Evolutionary conservation across 345 rosid genomes (phyloP).

Genomic region (Gossypium sturtianum): DNA sequence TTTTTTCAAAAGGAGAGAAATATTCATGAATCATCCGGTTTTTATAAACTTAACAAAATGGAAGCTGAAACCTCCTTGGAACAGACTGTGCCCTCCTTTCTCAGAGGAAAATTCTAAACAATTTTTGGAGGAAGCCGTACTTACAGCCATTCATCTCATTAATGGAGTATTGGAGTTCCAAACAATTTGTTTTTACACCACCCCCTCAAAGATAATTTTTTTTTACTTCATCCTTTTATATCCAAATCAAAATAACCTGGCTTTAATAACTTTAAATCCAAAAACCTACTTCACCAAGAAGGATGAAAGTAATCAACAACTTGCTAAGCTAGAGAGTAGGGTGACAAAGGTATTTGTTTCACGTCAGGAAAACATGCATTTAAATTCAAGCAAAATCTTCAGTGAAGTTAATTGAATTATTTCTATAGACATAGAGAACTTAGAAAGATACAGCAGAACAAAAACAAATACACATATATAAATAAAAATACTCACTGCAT

Average conservation of each 20-base stretch:
- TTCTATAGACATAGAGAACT: not conserved
- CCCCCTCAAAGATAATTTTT: not conserved
- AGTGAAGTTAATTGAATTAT: not conserved
- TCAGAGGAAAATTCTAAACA: not conserved
- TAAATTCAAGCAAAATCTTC: not conserved
- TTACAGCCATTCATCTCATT: not conserved
- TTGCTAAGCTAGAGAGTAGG: not conserved
- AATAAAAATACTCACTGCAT: constrained; percentile 34
- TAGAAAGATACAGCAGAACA: not conserved
- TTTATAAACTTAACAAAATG: not conserved
- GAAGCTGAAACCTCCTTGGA: not conserved
- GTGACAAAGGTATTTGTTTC: not conserved
- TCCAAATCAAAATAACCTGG: not conserved
- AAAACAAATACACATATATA: not conserved
- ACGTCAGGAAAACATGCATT: not conserved
- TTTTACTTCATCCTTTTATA: not conserved
- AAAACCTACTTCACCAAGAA: not conserved
- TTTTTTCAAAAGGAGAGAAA: not conserved
- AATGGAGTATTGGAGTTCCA: not conserved
- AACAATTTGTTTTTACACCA: not conserved
- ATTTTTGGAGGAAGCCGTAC: not conserved
- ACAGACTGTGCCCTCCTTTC: not conserved
- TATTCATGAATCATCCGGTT: not conserved
- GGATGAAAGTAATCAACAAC: not conserved
- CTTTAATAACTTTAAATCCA: not conserved